Conservation (phyloP, 208 protist species). For the Leishmania arabica region DNA sequence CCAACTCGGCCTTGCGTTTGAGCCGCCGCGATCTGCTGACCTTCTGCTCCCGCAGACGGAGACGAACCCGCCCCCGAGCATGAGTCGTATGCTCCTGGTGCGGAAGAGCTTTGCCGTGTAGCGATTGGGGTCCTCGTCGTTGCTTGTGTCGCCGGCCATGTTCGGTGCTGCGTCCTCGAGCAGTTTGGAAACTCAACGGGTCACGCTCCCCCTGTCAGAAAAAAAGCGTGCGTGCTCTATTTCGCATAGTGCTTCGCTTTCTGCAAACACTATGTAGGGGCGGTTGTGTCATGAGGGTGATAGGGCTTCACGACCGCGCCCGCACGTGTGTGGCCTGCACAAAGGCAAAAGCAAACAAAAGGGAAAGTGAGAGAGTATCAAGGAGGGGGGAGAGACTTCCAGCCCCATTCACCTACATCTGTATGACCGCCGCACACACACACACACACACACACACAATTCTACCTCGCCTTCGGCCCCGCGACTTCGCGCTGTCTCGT, state of each 20-base stretch:
- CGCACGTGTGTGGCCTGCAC: background rate
- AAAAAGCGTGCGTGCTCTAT: background rate
- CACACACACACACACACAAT: no score
- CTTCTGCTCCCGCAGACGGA: no score
- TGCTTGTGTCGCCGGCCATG: background rate
- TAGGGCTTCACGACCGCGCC: background rate
- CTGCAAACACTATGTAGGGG: background rate
- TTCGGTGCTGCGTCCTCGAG: background rate
- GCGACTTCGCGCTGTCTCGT: background rate
- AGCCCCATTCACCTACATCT: background rate
- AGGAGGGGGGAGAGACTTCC: background rate
- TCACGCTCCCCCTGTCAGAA: background rate
- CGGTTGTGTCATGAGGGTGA: background rate
- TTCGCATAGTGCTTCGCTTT: background rate
- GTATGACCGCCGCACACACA: background rate
- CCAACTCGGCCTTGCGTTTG: background rate
- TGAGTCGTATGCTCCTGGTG: background rate
- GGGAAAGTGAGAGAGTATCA: background rate
- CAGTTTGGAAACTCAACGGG: background rate
- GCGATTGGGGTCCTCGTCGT: background rate
- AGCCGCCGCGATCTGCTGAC: no score
- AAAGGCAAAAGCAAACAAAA: background rate
- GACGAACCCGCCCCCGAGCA: no score
- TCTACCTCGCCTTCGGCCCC: background rate
- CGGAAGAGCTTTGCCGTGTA: background rate